These are phyloP conservation scores for Austroboletus novae-zelandiae DNA, from an alignment of 1,284 basidiomycete genomes.

Conservation along the genomic window DNA sequence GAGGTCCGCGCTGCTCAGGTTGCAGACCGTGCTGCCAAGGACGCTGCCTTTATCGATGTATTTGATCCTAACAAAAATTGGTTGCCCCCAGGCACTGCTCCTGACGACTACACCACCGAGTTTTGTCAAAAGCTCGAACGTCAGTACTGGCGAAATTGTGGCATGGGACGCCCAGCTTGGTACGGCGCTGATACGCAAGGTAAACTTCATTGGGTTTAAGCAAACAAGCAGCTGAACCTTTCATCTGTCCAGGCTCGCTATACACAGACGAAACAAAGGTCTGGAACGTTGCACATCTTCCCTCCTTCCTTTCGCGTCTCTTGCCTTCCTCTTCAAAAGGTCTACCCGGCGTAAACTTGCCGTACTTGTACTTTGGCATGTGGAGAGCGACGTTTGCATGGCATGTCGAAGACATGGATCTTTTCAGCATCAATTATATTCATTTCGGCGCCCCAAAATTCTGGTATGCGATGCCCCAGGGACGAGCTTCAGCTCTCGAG, in stretches of 20 bases:
- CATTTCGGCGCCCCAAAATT: slow-evolving; percentile 97
- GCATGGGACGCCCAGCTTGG: slow-evolving; percentile 86
- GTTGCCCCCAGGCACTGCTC: slow-evolving; percentile 70
- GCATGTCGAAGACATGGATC: slow-evolving; percentile 98
- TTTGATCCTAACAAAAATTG: slow-evolving; percentile 74
- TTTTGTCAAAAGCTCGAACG: slow-evolving; percentile 88
- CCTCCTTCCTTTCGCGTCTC: slow-evolving; percentile 85
- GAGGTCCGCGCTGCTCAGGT: slow-evolving; percentile 52
- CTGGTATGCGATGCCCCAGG: slow-evolving; percentile 97
- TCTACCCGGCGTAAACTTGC: slow-evolving; percentile 94
- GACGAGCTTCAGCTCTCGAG: slow-evolving; percentile 75
- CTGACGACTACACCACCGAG: slow-evolving; percentile 79
- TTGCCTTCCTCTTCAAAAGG: slow-evolving; percentile 63
- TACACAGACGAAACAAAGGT: slow-evolving; percentile 78
- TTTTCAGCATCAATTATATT: slow-evolving; percentile 99
- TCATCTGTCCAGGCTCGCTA: slow-evolving; percentile 61
- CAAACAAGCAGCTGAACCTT: no score
- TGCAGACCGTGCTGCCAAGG: slow-evolving; percentile 52
- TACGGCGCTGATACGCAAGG: slow-evolving; percentile 96
- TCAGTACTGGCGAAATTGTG: slow-evolving; percentile 90
- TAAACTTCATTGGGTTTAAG: slow-evolving; percentile 29
- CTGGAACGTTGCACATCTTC: slow-evolving; percentile 94
- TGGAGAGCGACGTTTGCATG: slow-evolving; percentile 99
- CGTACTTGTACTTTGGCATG: slow-evolving; percentile 99
- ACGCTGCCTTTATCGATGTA: slow-evolving; percentile 61